Evolutionary conservation across 139 green algal genomes (phyloP), one percentile per base, ranked within the genome.

Genomic region (Chloropicon primus): DNA sequence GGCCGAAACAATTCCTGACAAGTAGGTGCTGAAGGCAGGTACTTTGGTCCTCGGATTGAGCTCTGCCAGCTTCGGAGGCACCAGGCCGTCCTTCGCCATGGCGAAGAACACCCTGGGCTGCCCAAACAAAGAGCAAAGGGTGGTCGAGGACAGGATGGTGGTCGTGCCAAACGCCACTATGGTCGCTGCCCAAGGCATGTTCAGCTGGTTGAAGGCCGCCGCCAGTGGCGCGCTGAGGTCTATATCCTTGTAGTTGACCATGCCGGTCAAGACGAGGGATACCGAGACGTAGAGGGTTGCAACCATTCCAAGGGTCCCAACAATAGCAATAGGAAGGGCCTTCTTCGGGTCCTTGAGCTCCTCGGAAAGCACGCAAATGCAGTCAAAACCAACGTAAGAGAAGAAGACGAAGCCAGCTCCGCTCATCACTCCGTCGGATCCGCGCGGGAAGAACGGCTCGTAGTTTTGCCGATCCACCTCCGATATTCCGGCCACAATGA

Each of bases 331-430:
- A 21, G 78, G 78, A 3, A 82, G 78, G 75, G 79, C 78, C 22
- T 28, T 28, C 78, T 82, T 74, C 26, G 78, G 78, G 22, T 76
- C 28, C 75, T 71, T 24, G 21, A 78, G 72, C 76, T 83, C 79
- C 80, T 89, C 86, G 0, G 83, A 83, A 2, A 78, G 79, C 2
- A 23, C 73, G 0, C 77, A 54, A 17, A 95, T 82, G 1, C 82
- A 73, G 28, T 87, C 87, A 29, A 91, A 91, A 23, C 88, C 88
- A 62, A 93, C 87, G 80, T 88, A 93, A 28, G 54, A 79, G 80
- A 93, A 93, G 80, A 91, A 93, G 10, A 62, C 80, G 77, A 84
- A 80, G 0, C 77, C 80, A 17, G 80, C 71, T 29, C 78, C 80
- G 26, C n/a, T 71, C 27, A 84, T 28, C 22, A 84, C 27, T 2